Evolutionary conservation across 768 basidiomycete species (phyloP), one percentile per base, ranked within the genome.

Genomic region (Tephrocybe rancida): DNA sequence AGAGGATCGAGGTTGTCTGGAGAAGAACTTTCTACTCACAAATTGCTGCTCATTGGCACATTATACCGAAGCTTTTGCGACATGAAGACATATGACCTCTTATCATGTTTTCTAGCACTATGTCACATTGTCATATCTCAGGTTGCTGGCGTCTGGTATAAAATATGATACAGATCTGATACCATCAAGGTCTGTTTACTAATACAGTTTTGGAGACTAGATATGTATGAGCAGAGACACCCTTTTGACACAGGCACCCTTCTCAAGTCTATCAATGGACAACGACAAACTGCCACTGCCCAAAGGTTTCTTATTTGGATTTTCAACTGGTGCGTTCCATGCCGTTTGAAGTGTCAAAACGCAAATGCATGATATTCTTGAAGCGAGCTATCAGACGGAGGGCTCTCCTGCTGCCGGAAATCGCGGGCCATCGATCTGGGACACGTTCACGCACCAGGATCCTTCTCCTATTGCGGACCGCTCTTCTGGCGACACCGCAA

Each of bases 331-430:
- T 71, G 46, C 13, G 63, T 26, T 1, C 6, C 10, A 26, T 37
- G 44, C 32, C n/a, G 13, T 10, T 38, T 19, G 25, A 18, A 27
- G 35, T 34, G 9, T 50, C 30, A 41, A 18, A n/a, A 22, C 26
- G 6, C 24, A 53, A 26, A 7, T 18, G 37, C 29, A 29, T 18
- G 41, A 18, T 26, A 24, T 16, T 35, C 37, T 30, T 29, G 24
- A 68, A 75, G 90, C 86, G 16, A 76, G 81, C 54, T 89, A 87
- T 64, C 88, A 90, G 70, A 86, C 87, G 41, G 89, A 90, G 70
- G 88, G 87, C 6, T 84, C 86, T 0, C 74, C 81, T 18, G 63
- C 74, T 41, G 73, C 69, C 9, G 80, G 72, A 44, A 79, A 79
- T n/a, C 82, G 85, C 44, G 81, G 83, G 0, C 82, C 80, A 50